Percentiles rank a stretch among this genome's conserved stretches.
These are phyloP conservation scores for Anthracocystis panici-leucophaei DNA, from an alignment of 1,284 basidiomycete genomes.

Conservation along the genomic window DNA sequence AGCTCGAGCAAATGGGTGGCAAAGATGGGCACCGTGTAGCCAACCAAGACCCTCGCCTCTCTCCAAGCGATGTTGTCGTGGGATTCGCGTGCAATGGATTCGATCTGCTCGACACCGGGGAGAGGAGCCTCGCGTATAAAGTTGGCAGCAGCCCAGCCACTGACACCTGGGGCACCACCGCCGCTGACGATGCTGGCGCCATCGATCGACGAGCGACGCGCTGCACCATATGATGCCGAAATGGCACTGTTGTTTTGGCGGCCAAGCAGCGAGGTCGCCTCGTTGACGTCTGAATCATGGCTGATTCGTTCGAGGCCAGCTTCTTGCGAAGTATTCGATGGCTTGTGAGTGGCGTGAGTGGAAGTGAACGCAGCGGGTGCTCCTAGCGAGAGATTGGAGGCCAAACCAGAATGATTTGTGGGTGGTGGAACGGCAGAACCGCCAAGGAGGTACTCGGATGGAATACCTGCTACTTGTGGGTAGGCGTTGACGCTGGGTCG, in stretches of 20 bases:
- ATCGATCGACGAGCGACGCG: conserved; percentile 29
- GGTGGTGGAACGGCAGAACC: conserved; percentile 44
- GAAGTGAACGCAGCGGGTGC: conserved; percentile 16
- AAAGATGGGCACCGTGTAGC: conserved; percentile 63
- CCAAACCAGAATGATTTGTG: conserved; percentile 19
- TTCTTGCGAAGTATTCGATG: conserved; percentile 3
- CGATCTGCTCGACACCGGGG: conserved; percentile 52
- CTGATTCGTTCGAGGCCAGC: background rate
- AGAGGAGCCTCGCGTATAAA: conserved; percentile 41
- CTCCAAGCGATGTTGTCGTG: conserved; percentile 51
- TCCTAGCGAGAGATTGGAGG: conserved; percentile 29
- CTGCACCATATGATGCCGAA: conserved; percentile 28
- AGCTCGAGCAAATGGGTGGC: conserved; percentile 65
- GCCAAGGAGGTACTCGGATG: conserved; percentile 50
- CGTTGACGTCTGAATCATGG: conserved; percentile 17
- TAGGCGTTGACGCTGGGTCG: conserved; percentile 47
- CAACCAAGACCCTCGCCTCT: conserved; percentile 51
- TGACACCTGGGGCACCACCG: conserved; percentile 34
- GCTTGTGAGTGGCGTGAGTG: conserved; percentile 5
- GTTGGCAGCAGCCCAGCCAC: conserved; percentile 50
- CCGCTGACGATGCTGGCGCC: conserved; percentile 29
- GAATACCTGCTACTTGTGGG: conserved; percentile 47
- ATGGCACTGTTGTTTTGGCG: conserved; percentile 15
- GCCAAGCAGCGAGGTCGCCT: conserved; percentile 37
- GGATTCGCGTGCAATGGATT: conserved; percentile 46